Base-by-base conservation (phyloP, 495 filamentous ascomycete species). In the Chaetomidium leptoderma region DNA sequence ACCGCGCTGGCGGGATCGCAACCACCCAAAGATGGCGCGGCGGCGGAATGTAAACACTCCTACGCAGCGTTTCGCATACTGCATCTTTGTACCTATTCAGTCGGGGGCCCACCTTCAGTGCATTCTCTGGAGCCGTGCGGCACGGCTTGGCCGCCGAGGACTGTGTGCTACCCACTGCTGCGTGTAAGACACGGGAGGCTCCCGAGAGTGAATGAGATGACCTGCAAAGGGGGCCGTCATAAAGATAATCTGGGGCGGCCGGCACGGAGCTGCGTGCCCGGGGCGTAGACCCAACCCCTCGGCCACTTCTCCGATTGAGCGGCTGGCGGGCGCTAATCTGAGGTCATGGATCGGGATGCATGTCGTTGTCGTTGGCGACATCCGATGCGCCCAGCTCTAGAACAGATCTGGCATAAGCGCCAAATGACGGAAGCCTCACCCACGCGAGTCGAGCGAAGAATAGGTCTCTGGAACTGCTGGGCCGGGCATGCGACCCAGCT, bases 221-320 rank as follows among this genome's bases (percentile, higher is more conserved):
- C 29, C 27, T 29, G 30, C 3, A 10, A 35, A 35, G 14, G 9
- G 13, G 26, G 16, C 1, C 24, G 13, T 23, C 16, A 29, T 21
- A 2, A 33, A 26, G 13, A 29, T 4, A 29, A 19, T 49, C 13
- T 10, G 32, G 11, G 4, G 36, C 24, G 23, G 16, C 49, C 36
- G 24, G 16, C 27, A 35, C 46, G 24, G n/a, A 17, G n/a, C 51
- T 48, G 51, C 51, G 49, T 47, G 40, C n/a, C 53, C 8, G 21
- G n/a, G 39, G 44, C 50, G 32, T 36, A n/a, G 44, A 5, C 26
- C 43, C 33, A 21, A 53, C 6, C 9, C 8, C 24, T 29, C 42
- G 51, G 57, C 40, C 37, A 32, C 21, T 19, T 17, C 50, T 47
- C 43, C 17, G 55, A 53, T 53, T 32, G 40, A 58, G 53, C 61